These are phyloP conservation scores for Suhomyces sp. DNA, from an alignment of 805 yeast genomes.

Conservation along the genomic window DNA sequence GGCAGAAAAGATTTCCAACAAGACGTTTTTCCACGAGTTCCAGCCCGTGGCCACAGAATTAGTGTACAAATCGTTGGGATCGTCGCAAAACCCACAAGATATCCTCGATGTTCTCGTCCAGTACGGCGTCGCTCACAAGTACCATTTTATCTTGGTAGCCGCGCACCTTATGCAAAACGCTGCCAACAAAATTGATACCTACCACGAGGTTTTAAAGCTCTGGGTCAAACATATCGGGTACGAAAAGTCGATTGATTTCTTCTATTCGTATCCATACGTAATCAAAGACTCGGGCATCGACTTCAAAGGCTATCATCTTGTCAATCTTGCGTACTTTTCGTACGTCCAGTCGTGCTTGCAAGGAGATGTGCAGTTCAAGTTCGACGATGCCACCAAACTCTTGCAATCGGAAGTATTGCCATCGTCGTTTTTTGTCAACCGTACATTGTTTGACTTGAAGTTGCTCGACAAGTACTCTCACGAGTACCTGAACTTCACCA, in stretches of 20 bases:
- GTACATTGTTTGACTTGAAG: constrained; percentile 16
- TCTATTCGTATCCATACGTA: constrained; percentile 5
- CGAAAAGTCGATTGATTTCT: constrained; percentile 8
- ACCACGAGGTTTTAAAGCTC: constrained; percentile 23
- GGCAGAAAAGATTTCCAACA: constrained; percentile 29
- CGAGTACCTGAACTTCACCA: constrained; percentile 3
- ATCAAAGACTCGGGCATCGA: constrained; percentile 9
- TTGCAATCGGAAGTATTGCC: constrained; percentile 27
- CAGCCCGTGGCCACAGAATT: constrained; percentile 24
- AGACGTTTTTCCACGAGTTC: constrained; percentile 24
- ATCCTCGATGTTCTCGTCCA: constrained; percentile 27
- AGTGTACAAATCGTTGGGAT: constrained; percentile 16
- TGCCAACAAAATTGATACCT: constrained; percentile 11
- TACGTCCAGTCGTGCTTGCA: constrained; percentile 29
- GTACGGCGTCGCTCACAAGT: constrained; percentile 32
- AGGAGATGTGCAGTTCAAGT: constrained; percentile 20
- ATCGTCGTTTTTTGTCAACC: constrained; percentile 13
- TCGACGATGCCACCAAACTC: constrained; percentile 25
- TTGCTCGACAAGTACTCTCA: constrained; percentile 7
- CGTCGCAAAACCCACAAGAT: constrained; percentile 10
- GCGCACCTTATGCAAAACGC: constrained; percentile 15
- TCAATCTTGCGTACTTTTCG: constrained; percentile 33
- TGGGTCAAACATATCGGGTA: constrained; percentile 37
- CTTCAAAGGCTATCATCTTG: constrained; percentile 14
- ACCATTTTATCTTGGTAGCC: constrained; percentile 27